Evolutionary conservation across 129 eudicot species (phyloP), one percentile per base, ranked within the genome.

Genomic region (Flaveria brownii): DNA sequence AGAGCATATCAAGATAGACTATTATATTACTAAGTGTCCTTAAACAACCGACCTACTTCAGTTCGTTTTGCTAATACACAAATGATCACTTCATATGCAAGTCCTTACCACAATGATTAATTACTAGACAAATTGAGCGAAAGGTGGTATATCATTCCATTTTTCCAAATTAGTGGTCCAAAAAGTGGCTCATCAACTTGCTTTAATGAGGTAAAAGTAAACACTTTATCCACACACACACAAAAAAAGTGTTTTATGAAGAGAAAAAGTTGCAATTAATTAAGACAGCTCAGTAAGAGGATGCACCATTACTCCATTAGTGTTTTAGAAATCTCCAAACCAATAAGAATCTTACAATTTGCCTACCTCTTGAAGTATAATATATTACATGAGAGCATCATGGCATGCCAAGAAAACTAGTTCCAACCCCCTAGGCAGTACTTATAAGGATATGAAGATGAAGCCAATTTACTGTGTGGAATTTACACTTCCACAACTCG

Each of bases 101-200:
- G 41, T 61, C 52, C 62, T 43, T 42, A 59, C 10, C 36, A 68
- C 26, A 59, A 74, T 60, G 59, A 74, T 74, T 43, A 50, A 54
- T 11, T 17, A 30, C 22, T 64, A 76, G 62, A 64, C 73, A 76
- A 65, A 20, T 50, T 33, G 72, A 10, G 80, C 56, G 16, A 50
- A 52, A 66, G 70, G 22, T 33, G 66, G 42, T 5, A 39, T 49
- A 26, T 41, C 68, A 77, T 77, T 77, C 26, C 9, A 50, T 5
- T 7, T 50, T 49, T 50, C 73, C 67, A 77, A 52, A 22, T 41
- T 64, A 68, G 75, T 77, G 81, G 73, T 65, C 73, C 63, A 65
- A 66, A 65, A 76, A 65, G 81, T 41, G 68, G 68, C 23, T 54
- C 57, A 76, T 76, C 56, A 68, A 77, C 68, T 51, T 77, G 49